Conservation (phyloP, 2,329 filamentous ascomycete species). For the Sporothrix luriei region DNA sequence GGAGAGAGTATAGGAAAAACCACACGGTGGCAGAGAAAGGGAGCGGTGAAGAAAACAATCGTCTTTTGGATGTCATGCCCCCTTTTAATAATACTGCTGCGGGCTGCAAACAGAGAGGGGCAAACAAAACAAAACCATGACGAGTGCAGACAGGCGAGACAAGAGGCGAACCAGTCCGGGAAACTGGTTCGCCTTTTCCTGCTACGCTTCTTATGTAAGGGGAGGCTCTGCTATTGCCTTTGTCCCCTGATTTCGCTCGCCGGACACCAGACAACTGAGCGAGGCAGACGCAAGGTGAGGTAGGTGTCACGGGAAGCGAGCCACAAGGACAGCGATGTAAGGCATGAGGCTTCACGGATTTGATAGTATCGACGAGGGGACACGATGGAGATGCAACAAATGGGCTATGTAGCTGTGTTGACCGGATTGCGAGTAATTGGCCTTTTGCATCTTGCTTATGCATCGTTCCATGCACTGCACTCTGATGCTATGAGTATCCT, state of each 20-base stretch:
- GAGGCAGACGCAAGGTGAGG: not conserved
- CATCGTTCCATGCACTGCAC: not conserved
- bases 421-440: not conserved
- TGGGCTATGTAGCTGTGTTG: not conserved
- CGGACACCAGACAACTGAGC: not conserved
- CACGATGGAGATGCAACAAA: not conserved
- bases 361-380: not conserved
- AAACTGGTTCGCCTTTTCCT: not conserved
- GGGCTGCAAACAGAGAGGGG: slow-evolving; percentile 18
- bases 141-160: not conserved
- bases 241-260: not conserved
- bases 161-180: not conserved
- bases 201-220: not conserved
- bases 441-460: not conserved
- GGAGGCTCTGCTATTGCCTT: not conserved
- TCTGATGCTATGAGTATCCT: too few relatives aligned
- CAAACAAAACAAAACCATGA: not conserved
- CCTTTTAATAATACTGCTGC: not conserved
- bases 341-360: not conserved
- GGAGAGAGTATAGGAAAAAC: not conserved
- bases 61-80: not conserved
- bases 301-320: not conserved
- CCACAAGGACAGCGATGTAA: not conserved
- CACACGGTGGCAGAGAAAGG: not conserved
- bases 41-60: not conserved